phyloP scores from a whole-genome alignment of 192 early-diverging fungal species.

The Funneliformis mosseae region DNA sequence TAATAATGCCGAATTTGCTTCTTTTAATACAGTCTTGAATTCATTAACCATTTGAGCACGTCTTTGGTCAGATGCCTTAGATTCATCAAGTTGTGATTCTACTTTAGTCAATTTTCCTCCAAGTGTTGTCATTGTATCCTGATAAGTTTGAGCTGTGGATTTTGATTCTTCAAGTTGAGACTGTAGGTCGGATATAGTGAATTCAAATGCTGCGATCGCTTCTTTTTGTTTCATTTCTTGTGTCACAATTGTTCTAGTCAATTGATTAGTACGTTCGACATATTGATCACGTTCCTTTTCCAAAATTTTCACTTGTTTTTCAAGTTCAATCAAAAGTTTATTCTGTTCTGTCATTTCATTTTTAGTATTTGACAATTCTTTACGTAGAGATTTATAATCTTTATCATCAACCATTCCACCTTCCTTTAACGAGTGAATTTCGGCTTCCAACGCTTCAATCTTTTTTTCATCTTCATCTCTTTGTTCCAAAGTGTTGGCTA shows the following conservation, averaged over 20 bases:
- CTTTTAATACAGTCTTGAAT: conserved; percentile 4
- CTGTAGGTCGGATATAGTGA: background rate
- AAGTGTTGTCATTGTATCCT: background rate
- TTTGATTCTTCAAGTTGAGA: background rate
- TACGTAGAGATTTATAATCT: background rate
- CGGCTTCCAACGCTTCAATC: conserved; percentile 2
- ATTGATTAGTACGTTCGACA: background rate
- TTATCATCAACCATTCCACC: background rate
- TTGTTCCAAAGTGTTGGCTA: conserved; percentile 11
- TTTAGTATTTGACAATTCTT: conserved; percentile 3
- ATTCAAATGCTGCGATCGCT: background rate
- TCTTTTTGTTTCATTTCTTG: conserved; percentile 9
- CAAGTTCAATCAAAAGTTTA: conserved; percentile 3
- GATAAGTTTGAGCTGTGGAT: background rate
- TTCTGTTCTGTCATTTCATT: background rate
- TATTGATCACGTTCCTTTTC: conserved; percentile 3
- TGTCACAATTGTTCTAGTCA: conserved; percentile 1
- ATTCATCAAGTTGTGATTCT: conserved; percentile 12
- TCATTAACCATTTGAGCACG: background rate
- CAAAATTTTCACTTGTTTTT: background rate
- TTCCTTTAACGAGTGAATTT: background rate
- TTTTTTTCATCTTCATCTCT: background rate
- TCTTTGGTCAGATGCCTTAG: conserved; percentile 1
- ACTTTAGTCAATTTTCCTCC: conserved; percentile 10
- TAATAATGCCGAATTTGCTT: background rate